Evolutionary conservation across 2,329 filamentous ascomycete species (phyloP).

Genomic region (Reticulascus tulasneorum): DNA sequence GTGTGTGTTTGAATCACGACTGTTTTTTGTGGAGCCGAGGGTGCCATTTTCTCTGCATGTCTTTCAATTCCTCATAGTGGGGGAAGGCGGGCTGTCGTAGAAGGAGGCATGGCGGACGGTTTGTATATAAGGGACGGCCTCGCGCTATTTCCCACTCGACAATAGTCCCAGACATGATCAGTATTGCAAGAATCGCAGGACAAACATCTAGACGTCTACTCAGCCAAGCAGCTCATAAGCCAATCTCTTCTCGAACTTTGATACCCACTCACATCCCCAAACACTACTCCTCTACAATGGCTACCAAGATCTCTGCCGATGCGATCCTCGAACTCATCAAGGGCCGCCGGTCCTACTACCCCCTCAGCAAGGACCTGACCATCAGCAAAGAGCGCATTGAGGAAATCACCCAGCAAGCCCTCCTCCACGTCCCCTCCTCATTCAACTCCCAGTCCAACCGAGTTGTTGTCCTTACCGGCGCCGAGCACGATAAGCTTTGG

Average conservation of each 20-base stretch:
- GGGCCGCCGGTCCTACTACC: constrained; percentile 66
- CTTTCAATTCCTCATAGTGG: too few species aligned
- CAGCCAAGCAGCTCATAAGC: background rate
- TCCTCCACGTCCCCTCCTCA: constrained; percentile 69
- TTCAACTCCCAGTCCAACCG: constrained; percentile 90
- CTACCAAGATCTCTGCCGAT: constrained; percentile 21
- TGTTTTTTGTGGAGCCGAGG: too few species aligned
- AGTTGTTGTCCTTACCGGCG: constrained; percentile 71
- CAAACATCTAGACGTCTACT: constrained; percentile 3
- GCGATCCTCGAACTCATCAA: constrained; percentile 61
- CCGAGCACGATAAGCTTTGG: constrained; percentile 87
- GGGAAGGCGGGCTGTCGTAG: too few species aligned
- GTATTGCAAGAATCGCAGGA: too few species aligned
- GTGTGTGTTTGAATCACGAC: too few species aligned
- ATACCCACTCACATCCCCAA: constrained; percentile 3
- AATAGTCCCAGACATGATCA: background rate
- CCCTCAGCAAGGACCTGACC: constrained; percentile 60
- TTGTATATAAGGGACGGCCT: background rate
- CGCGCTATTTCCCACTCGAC: background rate
- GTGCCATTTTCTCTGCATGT: too few species aligned
- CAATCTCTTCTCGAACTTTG: constrained; percentile 2
- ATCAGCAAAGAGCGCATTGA: constrained; percentile 56
- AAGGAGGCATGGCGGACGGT: background rate
- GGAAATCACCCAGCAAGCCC: constrained; percentile 60
- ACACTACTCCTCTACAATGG: constrained; percentile 4